phyloP scores from a whole-genome alignment of 371 early-diverging fungal genomes.

The Mortierella sp. region DNA sequence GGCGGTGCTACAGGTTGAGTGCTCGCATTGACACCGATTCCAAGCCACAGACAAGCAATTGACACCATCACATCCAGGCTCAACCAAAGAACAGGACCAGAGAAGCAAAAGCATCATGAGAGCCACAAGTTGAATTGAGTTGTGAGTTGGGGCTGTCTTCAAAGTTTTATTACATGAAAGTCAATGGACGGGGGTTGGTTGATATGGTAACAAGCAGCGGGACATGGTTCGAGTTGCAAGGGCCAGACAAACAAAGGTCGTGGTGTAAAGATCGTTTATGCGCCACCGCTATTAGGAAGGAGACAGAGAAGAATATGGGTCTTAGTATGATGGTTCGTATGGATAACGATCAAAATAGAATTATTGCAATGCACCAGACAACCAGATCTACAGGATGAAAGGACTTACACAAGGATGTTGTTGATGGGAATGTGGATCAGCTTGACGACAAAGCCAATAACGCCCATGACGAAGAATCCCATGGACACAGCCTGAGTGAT shows the following conservation, averaged over 20 bases:
- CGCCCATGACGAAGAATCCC: slow-evolving; percentile 98
- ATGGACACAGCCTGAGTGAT: slow-evolving; percentile 94
- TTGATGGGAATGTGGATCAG: slow-evolving; percentile 99
- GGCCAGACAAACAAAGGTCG: slow-evolving; percentile 4
- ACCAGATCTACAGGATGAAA: not conserved
- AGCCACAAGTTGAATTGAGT: too few relatives aligned
- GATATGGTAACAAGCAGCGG: slow-evolving; percentile 16
- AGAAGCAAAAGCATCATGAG: too few relatives aligned
- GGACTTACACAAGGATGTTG: slow-evolving; percentile 93
- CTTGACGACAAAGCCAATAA: slow-evolving; percentile 98
- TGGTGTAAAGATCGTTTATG: slow-evolving; percentile 40
- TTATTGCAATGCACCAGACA: too few relatives aligned
- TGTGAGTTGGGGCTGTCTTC: too few relatives aligned
- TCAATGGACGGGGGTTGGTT: not conserved
- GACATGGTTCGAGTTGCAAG: not conserved
- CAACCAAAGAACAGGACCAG: too few relatives aligned
- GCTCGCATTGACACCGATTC: slow-evolving; percentile 6
- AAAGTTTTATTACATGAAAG: slow-evolving; percentile 16
- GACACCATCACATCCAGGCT: too few relatives aligned
- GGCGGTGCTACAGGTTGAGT: not conserved
- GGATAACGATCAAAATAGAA: too few relatives aligned
- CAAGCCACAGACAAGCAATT: slow-evolving; percentile 5
- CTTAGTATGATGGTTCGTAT: too few relatives aligned
- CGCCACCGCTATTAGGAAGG: slow-evolving; percentile 47
- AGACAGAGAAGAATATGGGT: slow-evolving; percentile 21